Percentiles rank a stretch among this genome's conserved stretches.
Evolutionary conservation across 2,329 filamentous ascomycete species (phyloP).

Genomic region (Colletotrichum sp.): DNA sequence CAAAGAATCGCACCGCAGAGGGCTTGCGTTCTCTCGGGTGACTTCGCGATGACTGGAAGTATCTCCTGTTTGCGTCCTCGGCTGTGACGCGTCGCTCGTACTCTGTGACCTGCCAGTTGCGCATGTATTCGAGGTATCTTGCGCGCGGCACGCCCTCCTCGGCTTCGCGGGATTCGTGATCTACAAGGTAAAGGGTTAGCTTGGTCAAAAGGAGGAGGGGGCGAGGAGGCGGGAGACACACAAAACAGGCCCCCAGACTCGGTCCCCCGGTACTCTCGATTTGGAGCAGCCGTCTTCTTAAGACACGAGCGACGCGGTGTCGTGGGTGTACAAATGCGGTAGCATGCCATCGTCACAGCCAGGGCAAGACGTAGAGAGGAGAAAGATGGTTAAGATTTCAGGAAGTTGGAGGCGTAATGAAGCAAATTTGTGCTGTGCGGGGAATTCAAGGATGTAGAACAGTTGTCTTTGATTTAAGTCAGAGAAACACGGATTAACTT

Average conservation of each 20-base stretch:
- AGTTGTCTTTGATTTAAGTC: background rate
- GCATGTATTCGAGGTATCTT: background rate
- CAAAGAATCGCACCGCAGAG: background rate
- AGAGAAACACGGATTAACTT: background rate
- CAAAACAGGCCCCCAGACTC: background rate
- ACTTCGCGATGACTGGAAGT: background rate
- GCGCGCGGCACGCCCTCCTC: background rate
- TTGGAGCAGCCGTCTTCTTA: background rate
- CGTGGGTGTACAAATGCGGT: background rate
- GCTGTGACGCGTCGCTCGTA: background rate
- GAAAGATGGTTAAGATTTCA: background rate
- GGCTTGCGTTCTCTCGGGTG: background rate
- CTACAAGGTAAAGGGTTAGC: background rate
- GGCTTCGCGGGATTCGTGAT: background rate
- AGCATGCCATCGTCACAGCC: background rate
- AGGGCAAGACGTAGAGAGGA: background rate
- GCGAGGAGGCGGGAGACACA: background rate
- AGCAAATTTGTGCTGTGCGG: background rate
- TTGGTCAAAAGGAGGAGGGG: accelerated
- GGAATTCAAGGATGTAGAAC: background rate
- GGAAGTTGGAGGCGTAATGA: background rate
- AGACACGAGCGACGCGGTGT: background rate
- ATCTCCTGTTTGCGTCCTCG: background rate
- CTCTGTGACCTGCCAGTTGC: background rate
- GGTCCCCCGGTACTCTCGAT: background rate